Conservation (phyloP, 768 basidiomycete species). For the Lentinula aciculospora region DNA sequence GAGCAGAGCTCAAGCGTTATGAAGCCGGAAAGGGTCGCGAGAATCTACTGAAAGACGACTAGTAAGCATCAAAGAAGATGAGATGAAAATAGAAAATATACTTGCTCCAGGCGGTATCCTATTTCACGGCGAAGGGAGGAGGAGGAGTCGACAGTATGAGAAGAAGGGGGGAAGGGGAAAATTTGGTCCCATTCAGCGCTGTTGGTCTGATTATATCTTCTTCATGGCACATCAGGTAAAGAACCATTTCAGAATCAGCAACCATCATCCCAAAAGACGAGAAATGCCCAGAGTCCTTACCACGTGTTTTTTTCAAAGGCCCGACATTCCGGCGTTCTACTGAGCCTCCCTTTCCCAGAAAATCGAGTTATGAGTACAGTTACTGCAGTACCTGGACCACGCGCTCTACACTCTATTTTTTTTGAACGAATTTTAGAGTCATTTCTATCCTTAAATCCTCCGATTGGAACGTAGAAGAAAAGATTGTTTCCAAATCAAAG, state of each 20-base stretch:
- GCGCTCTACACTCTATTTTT: too few species aligned
- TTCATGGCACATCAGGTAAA: neutral
- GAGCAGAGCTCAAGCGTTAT: conserved; percentile 68
- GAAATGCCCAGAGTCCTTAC: neutral
- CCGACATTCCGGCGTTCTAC: neutral
- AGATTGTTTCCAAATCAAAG: neutral
- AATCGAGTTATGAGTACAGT: neutral
- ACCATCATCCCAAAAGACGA: conserved; percentile 1
- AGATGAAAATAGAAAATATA: conserved; percentile 7
- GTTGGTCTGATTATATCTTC: neutral
- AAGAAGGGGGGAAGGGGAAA: conserved; percentile 13
- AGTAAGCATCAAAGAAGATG: conserved; percentile 15
- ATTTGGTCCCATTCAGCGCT: neutral
- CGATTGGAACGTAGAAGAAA: neutral
- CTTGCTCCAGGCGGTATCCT: conserved; percentile 46
- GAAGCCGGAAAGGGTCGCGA: conserved; percentile 91
- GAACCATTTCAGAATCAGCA: conserved; percentile 1
- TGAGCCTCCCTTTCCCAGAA: neutral
- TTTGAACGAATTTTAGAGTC: neutral
- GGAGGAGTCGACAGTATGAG: conserved; percentile 23
- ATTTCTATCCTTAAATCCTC: neutral
- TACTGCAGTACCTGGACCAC: neutral
- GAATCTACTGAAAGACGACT: conserved; percentile 40
- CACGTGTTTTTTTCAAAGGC: neutral
- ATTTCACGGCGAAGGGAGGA: conserved; percentile 35